Evolutionary conservation across 257 asterid genomes (phyloP), one percentile per base, ranked within the genome.

Genomic region (Mitragyna speciosa): DNA sequence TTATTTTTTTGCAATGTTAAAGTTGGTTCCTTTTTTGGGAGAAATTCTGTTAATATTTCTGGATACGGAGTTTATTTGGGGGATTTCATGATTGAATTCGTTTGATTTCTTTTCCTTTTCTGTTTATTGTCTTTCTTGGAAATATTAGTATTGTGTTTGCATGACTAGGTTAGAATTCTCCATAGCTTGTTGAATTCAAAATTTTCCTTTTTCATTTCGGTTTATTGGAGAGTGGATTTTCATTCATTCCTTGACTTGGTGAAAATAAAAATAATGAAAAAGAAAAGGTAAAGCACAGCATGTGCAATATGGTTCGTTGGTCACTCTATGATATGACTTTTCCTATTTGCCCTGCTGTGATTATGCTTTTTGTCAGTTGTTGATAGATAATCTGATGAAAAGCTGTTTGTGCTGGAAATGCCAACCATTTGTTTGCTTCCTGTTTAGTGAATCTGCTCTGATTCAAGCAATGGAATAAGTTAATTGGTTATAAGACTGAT

Each of bases 211-310:
- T 22, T 39, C 22, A 31, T n/a, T 2, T 56, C 7, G 69, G 19
- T 31, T 36, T 16, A 51, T 69, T 36, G 41, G 24, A 49, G 69
- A 4, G 33, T 51, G 30, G 6, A 36, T 47, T 11, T 31, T 54
- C 10, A 28, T 61, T 24, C 45, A 30, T 49, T 12, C 51, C 65
- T 39, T 64, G 30, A 8, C 16, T 47, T 79, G 33, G 30, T 15
- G 24, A 30, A 48, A 31, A 7, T 3, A 71, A 16, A 39, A 58
- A 45, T 11, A 24, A 0, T 6, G 71, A 51, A 24, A 51, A 71
- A 66, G 9, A 61, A 67, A 66, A 31, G 75, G 75, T 70, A 12
- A 39, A 51, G 30, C 39, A 54, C 64, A 48, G 58, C 75, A 63
- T 48, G 7, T 64, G 56, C 56, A n/a, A 41, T 64, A 48, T 70